Evolutionary conservation across 1,284 basidiomycete species (phyloP).

Genomic region (Megacollybia platyphylla): DNA sequence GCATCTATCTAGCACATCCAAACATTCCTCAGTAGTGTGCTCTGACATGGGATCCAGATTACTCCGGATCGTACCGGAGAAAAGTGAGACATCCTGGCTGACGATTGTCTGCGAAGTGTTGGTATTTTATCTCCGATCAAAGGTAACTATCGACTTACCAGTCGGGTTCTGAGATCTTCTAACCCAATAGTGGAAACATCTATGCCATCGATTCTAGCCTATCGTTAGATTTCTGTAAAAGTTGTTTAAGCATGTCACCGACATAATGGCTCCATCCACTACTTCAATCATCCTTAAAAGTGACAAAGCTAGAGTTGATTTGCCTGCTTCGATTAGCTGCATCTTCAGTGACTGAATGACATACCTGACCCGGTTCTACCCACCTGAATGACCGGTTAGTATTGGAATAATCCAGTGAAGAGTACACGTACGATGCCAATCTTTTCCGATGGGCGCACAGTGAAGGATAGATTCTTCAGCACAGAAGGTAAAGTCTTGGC

Average conservation of each 20-base stretch:
- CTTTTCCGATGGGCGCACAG: constrained; percentile 63
- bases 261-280: constrained; percentile 57
- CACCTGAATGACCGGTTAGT: constrained; percentile 21
- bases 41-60: constrained; percentile 67
- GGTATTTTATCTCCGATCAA: no score
- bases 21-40: constrained; percentile 49
- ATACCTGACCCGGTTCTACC: constrained; percentile 55
- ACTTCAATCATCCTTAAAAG: constrained; percentile 77
- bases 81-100: constrained; percentile 75
- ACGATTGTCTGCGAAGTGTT: constrained; percentile 47
- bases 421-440: constrained; percentile 46
- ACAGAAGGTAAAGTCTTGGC: constrained; percentile 63
- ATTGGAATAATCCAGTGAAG: background rate
- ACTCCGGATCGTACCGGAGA: constrained; percentile 74
- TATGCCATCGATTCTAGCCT: constrained; percentile 57
- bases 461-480: constrained; percentile 58
- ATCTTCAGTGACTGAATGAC: constrained; percentile 6
- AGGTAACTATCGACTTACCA: constrained; percentile 23
- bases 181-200: constrained; percentile 75
- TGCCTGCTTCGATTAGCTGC: constrained; percentile 24
- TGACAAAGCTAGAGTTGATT: constrained; percentile 65
- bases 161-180: constrained; percentile 61
- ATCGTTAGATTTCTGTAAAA: constrained; percentile 1
- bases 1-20: constrained; percentile 52
- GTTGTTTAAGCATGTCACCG: constrained; percentile 10